phyloP scores from a whole-genome alignment of 1,139 yeast genomes.

The Sugiyamaella grinbergsii region DNA sequence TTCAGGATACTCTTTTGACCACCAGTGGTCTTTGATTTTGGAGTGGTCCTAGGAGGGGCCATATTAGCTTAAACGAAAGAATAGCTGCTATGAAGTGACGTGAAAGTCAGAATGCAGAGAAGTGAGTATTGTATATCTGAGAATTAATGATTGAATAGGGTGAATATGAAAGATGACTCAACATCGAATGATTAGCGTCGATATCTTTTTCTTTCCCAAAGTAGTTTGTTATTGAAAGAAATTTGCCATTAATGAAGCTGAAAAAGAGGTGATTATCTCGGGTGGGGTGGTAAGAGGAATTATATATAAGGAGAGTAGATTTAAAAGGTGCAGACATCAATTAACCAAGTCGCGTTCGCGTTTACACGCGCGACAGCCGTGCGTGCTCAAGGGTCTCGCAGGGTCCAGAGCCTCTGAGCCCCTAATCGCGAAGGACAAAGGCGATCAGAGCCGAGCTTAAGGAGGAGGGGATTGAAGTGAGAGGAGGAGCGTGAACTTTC shows the following conservation, averaged over 20 bases:
- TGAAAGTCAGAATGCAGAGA: neutral
- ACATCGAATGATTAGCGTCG: no score
- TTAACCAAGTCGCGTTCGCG: constrained; percentile 14
- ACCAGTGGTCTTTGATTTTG: constrained; percentile 7
- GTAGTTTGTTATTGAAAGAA: no score
- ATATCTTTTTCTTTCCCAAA: no score
- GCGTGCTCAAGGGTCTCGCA: neutral
- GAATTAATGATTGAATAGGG: neutral
- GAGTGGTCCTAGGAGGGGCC: constrained; percentile 11
- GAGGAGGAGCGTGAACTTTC: no score
- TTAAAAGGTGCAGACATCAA: constrained; percentile 5
- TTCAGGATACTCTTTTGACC: constrained; percentile 32
- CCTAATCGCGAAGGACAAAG: no score
- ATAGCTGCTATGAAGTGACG: neutral
- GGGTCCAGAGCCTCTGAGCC: neutral
- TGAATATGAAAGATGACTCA: neutral
- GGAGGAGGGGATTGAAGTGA: no score
- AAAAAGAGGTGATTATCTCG: neutral
- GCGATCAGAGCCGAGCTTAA: no score
- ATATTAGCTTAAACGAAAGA: neutral
- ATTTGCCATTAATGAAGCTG: no score
- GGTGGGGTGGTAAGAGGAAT: no score
- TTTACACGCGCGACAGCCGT: constrained; percentile 15
- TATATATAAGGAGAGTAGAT: no score
- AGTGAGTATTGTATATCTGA: neutral